phyloP scores from a whole-genome alignment of 176 grass and related monocot species.

The Oryza glaberrima region DNA sequence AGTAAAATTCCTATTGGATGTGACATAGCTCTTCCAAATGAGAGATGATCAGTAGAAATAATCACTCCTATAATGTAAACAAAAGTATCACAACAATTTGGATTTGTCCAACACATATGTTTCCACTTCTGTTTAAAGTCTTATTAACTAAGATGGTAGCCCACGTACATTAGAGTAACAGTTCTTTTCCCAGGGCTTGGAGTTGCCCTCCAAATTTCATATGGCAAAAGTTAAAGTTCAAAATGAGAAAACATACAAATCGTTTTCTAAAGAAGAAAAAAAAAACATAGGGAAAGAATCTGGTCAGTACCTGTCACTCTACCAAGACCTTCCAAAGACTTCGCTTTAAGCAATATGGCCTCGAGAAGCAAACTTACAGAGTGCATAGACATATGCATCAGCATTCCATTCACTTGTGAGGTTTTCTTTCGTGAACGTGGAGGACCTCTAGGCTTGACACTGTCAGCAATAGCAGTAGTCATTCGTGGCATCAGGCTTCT shows the following conservation, averaged over 20 bases:
- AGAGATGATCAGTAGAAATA: conserved; percentile 29
- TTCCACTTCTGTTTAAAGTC: conserved; percentile 24
- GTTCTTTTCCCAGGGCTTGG: conserved; percentile 11
- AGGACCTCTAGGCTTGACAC: conserved; percentile 59
- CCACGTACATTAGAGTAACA: not conserved
- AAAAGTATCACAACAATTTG: not conserved
- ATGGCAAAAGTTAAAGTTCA: not conserved
- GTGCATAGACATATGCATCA: conserved; percentile 94
- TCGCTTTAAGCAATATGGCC: conserved; percentile 92
- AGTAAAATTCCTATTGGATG: conserved; percentile 36
- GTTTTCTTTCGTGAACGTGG: conserved; percentile 69
- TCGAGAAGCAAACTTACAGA: conserved; percentile 93
- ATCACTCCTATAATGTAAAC: conserved; percentile 21
- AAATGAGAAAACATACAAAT: conserved; percentile 24
- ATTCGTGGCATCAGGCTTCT: conserved; percentile 70
- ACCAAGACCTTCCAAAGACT: conserved; percentile 71
- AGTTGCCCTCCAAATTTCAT: conserved; percentile 30
- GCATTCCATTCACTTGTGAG: conserved; percentile 61
- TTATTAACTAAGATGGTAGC: not conserved
- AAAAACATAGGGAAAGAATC: conserved; percentile 10
- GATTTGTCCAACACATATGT: conserved; percentile 23
- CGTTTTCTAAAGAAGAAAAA: not conserved
- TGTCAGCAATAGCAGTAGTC: conserved; percentile 71
- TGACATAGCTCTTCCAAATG: conserved; percentile 15
- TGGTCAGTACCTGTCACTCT: conserved; percentile 69